Evolutionary conservation across 768 basidiomycete species (phyloP).

Genomic region (Mycena crocata): DNA sequence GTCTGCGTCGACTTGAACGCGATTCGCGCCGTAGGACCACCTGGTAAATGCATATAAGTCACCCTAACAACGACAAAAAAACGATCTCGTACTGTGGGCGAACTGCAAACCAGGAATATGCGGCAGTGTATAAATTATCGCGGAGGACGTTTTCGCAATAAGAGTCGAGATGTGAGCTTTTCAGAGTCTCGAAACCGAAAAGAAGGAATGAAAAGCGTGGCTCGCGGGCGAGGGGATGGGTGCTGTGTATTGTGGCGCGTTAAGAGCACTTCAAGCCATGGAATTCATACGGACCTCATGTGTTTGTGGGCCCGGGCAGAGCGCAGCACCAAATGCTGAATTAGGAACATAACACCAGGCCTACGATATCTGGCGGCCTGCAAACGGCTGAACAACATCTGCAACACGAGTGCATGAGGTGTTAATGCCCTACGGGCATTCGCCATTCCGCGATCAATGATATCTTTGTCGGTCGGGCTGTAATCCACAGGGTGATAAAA

Average conservation of each 20-base stretch:
- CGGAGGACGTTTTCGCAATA: conserved; percentile 83
- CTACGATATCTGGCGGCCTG: conserved; percentile 94
- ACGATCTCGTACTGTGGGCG: conserved; percentile 83
- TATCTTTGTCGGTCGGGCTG: conserved; percentile 88
- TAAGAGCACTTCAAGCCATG: background rate
- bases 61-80: background rate
- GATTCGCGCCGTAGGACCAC: conserved; percentile 97
- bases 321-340: conserved; percentile 87
- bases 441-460: conserved; percentile 77
- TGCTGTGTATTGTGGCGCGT: conserved; percentile 58
- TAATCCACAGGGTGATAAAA: conserved; percentile 89
- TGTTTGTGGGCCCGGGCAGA: conserved; percentile 75
- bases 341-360: conserved; percentile 85
- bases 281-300: conserved; percentile 72
- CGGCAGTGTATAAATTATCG: conserved; percentile 79
- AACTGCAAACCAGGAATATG: conserved; percentile 93
- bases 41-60: conserved; percentile 54
- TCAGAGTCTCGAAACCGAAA: conserved; percentile 93
- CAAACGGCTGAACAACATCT: conserved; percentile 90
- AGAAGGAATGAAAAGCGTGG: conserved; percentile 89
- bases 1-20: conserved; percentile 90
- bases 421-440: conserved; percentile 81
- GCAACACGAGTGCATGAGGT: conserved; percentile 86
- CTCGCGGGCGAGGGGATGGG: conserved; percentile 92
- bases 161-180: conserved; percentile 87